Conservation (phyloP, 208 protist species). For the Crithidia brevicula region DNA sequence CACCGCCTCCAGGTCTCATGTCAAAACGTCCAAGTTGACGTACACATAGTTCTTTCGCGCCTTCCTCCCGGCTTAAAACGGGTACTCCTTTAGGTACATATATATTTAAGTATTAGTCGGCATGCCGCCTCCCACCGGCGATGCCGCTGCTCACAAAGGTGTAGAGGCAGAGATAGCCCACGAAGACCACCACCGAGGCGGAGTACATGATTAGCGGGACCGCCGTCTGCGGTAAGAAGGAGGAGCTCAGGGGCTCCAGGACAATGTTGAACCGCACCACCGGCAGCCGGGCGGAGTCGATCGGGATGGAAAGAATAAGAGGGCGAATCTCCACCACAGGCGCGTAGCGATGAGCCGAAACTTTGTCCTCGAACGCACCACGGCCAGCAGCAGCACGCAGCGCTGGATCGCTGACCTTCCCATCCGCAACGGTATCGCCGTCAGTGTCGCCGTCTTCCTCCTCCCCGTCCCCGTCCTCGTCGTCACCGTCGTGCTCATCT, state of each 20-base stretch:
- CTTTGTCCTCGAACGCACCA: too few relatives aligned
- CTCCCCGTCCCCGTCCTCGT: neutral
- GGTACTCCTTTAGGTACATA: too few relatives aligned
- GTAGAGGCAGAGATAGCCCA: conserved; percentile 28
- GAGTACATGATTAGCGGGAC: conserved; percentile 25
- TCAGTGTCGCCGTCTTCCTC: neutral
- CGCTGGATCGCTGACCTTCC: neutral
- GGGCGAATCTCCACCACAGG: conserved; percentile 43
- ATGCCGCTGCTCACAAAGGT: conserved; percentile 31
- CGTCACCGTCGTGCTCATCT: conserved; percentile 7
- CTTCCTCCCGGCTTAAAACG: too few relatives aligned
- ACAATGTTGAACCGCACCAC: conserved; percentile 38
- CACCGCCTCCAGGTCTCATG: too few relatives aligned
- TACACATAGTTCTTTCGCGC: too few relatives aligned
- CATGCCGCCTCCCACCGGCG: conserved; percentile 7
- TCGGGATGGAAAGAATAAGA: conserved; percentile 19
- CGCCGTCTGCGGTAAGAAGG: conserved; percentile 26
- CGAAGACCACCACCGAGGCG: conserved; percentile 20
- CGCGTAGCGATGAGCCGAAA: conserved; percentile 12
- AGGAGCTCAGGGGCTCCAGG: conserved; percentile 24
- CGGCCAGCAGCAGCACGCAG: too few relatives aligned
- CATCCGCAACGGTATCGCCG: neutral
- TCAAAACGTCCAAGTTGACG: too few relatives aligned
- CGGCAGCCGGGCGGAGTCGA: conserved; percentile 27
- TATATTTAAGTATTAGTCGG: neutral